Conservation (phyloP, 2,329 filamentous ascomycete species). For the Ophiostoma fasciatum region DNA sequence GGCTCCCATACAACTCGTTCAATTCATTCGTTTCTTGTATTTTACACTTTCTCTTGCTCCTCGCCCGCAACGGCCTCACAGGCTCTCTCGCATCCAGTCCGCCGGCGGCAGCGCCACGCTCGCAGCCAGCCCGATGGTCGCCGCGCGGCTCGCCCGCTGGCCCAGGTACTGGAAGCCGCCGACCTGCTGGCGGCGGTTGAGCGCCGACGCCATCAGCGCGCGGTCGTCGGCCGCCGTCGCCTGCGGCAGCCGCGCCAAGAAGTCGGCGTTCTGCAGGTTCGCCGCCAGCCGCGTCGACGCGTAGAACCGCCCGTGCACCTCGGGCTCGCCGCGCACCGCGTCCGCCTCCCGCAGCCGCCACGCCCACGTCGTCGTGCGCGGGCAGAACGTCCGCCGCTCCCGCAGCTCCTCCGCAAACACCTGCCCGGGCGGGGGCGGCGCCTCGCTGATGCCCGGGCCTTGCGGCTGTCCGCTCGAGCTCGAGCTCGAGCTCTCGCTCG, state of each 20-base stretch:
- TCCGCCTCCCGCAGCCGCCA: slow-evolving; percentile 18
- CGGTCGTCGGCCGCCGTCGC: slow-evolving; percentile 1
- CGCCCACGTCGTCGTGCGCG: no score
- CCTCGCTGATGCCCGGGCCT: no score
- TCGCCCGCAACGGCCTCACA: no score
- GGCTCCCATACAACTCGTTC: no score
- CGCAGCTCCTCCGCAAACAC: slow-evolving; percentile 17
- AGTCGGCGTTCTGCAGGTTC: slow-evolving; percentile 22
- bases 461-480: no score
- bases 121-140: slow-evolving; percentile 29
- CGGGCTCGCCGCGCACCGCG: slow-evolving; percentile 22
- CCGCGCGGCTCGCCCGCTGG: slow-evolving; percentile 23
- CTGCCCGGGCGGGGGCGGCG: slow-evolving; percentile 7
- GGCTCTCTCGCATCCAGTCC: slow-evolving; percentile 13
- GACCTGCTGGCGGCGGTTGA: slow-evolving; percentile 36
- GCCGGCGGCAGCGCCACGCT: slow-evolving; percentile 20
- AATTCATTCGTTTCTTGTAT: no score
- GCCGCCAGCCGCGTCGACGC: slow-evolving; percentile 37
- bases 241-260: slow-evolving; percentile 15
- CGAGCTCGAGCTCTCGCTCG: no score
- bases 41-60: no score
- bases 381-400: not conserved
- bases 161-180: slow-evolving; percentile 28
- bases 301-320: slow-evolving; percentile 42
- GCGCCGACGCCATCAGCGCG: slow-evolving; percentile 25